Base-by-base conservation (phyloP, 257 asterid species). In the Plantago major region DNA sequence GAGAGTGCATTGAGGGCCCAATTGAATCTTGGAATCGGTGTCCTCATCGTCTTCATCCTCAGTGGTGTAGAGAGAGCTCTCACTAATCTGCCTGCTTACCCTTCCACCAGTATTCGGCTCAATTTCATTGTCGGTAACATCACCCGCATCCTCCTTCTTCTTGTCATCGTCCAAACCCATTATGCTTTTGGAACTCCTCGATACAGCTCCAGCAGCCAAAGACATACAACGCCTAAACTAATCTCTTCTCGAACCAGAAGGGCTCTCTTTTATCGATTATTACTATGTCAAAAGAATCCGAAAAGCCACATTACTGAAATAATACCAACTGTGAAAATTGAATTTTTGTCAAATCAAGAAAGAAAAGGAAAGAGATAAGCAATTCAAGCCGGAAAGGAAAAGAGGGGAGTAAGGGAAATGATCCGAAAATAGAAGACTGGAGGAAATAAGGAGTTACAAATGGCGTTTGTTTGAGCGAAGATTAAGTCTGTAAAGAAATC, bases 1-100 rank as follows among this genome's bases (percentile, higher is more conserved):
- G 87, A 91, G 96, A 52, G 96, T 85, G 69, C 79, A 81, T 59
- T 86, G 87, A 71, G 98, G 98, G 10, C 98, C 98, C 88, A 91
- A 75, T 67, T 82, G 85, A 46, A 91, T 79, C 73, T 80, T 84
- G 37, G 80, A 72, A 9, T 81, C 87, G 58, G 68, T 11, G 11
- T 90, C 96, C 14, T 88, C 96, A 12, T 85, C 96, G 1, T 91
- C 97, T 63, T 90, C 98, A 58, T 90, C 91, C 82, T 83, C 96
- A 14, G 95, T 86, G 5, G 93, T 71, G 52, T 76, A 84, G 15
- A 80, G 63, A 58, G 96, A 88, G 28, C 73, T 58, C 67, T 88
- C 94, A 68, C 96, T 88, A 89, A 82, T 77, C 67, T 82, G 86
- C 73, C 90, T 69, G 71, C 73, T 63, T 13, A 81, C 82, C 71